Evolutionary conservation across 257 asterid species (phyloP), one percentile per base, ranked within the genome.

Genomic region (Cordia subcordata): DNA sequence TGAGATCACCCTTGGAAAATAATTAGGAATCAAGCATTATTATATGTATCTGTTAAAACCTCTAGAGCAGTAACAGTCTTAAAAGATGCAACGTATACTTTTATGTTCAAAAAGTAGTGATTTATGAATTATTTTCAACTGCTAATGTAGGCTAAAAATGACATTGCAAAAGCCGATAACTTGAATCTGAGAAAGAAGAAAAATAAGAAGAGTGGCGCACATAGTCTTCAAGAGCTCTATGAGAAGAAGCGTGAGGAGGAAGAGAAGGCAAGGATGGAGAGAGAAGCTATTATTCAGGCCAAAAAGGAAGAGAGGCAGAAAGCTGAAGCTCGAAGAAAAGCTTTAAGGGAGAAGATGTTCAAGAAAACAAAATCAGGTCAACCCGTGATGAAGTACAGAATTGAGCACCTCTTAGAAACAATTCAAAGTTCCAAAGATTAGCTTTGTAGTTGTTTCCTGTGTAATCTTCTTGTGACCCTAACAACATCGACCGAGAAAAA

Each of bases 331-430:
- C 77, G 79, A 54, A 80, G 99, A 69, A 89, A 62, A 76, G 65
- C 61, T 23, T 57, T 74, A 44, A 85, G 86, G 82, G 83, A 69
- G 81, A 93, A 86, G 75, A 93, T 93, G 96, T 80, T 66, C 39
- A 89, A 89, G 92, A 93, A 85, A 77, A 93, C 99, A 1, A 84
- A 58, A 77, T 81, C 80, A 0, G 99, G 99, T 58, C 97, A 89
- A 57, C 99, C 99, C 6, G 95, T 89, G 37, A 88, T 93, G 97
- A 93, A 83, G 76, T 85, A 81, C 78, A 80, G 94, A 81, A 85
- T 93, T n/a, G 95, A 93, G 77, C 99, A 84, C 70, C 68, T 93
- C 37, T 61, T 93, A 68, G 95, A 86, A 77, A 75, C 87, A 46
- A 63, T 91, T 62, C 82, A 82, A 72, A 78, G 76, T 58, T 60